Conservation (phyloP, 306 rosid species). For the Datisca glomerata region DNA sequence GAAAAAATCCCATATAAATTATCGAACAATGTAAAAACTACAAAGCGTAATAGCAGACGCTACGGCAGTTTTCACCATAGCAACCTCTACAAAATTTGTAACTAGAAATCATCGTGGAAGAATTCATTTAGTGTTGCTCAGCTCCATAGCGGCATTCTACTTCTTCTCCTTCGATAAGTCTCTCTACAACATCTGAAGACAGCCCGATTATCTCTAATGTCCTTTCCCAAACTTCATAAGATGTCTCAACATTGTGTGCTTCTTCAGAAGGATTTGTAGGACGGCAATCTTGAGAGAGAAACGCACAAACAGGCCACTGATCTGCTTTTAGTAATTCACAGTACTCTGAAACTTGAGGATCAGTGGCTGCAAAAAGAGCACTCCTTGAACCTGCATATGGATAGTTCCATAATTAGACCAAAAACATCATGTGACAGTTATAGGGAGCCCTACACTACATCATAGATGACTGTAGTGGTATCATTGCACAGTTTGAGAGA, state of each 20-base stretch:
- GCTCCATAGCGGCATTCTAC: slow-evolving; percentile 51
- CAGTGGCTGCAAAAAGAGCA: slow-evolving; percentile 83
- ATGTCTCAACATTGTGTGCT: slow-evolving; percentile 52
- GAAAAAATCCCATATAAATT: too few relatives aligned
- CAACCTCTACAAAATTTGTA: too few relatives aligned
- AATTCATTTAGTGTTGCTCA: slow-evolving; percentile 7
- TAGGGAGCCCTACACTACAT: too few relatives aligned
- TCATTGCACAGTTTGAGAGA: too few relatives aligned
- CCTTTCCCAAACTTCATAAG: slow-evolving; percentile 74
- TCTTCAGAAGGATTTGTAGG: slow-evolving; percentile 93
- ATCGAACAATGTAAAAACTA: too few relatives aligned
- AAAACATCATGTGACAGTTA: too few relatives aligned
- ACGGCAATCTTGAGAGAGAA: slow-evolving; percentile 75
- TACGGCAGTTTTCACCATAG: too few relatives aligned
- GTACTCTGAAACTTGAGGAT: slow-evolving; percentile 84
- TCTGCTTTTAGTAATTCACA: slow-evolving; percentile 81
- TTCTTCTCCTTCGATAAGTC: slow-evolving; percentile 66
- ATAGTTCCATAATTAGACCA: neutral
- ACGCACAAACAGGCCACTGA: slow-evolving; percentile 86
- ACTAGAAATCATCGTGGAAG: too few relatives aligned
- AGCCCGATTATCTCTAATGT: slow-evolving; percentile 81
- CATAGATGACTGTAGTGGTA: too few relatives aligned
- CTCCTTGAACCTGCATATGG: slow-evolving; percentile 82
- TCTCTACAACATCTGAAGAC: slow-evolving; percentile 66
- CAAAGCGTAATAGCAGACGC: too few relatives aligned